Percentiles rank a stretch among this genome's conserved stretches.
phyloP scores from a whole-genome alignment of 139 green algal genomes.

The Astrephomene gubernaculifera region DNA sequence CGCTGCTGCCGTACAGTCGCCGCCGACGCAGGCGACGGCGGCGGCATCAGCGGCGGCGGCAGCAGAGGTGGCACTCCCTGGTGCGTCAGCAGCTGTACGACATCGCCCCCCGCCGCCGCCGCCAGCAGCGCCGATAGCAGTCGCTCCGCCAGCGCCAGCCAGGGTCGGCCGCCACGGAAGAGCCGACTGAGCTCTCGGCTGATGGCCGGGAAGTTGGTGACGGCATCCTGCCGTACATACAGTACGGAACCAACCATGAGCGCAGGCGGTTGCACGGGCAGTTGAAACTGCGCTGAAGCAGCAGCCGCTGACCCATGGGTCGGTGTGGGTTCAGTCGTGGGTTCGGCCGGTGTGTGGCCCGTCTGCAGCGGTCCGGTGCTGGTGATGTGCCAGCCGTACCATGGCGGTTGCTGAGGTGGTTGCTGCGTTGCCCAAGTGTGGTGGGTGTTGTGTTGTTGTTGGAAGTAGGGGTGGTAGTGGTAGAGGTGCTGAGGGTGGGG shows the following conservation, averaged over 20 bases:
- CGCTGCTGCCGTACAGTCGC: neutral
- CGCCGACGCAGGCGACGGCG: neutral
- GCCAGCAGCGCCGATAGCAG: conserved; percentile 45
- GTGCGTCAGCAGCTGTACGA: conserved; percentile 24
- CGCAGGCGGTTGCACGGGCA: conserved; percentile 1
- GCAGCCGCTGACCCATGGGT: neutral
- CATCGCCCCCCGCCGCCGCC: neutral
- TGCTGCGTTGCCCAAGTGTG: too few species aligned
- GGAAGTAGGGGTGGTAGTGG: too few species aligned
- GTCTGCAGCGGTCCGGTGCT: too few species aligned
- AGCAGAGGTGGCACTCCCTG: neutral
- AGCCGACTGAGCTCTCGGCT: conserved; percentile 34
- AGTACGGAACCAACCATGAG: conserved; percentile 13
- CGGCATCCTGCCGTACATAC: neutral
- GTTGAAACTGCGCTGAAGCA: too few species aligned
- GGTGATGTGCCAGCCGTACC: too few species aligned
- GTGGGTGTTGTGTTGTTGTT: too few species aligned
- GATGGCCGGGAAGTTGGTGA: conserved; percentile 29
- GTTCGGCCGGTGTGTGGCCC: too few species aligned
- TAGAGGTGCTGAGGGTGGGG: too few species aligned
- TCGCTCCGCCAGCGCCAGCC: conserved; percentile 29
- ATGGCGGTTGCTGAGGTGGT: too few species aligned
- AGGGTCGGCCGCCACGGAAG: conserved; percentile 17
- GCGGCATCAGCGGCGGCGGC: neutral
- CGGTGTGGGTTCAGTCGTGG: too few species aligned